Evolutionary conservation across 2,329 filamentous ascomycete species (phyloP).

Genomic region (Fusarium temperatum): DNA sequence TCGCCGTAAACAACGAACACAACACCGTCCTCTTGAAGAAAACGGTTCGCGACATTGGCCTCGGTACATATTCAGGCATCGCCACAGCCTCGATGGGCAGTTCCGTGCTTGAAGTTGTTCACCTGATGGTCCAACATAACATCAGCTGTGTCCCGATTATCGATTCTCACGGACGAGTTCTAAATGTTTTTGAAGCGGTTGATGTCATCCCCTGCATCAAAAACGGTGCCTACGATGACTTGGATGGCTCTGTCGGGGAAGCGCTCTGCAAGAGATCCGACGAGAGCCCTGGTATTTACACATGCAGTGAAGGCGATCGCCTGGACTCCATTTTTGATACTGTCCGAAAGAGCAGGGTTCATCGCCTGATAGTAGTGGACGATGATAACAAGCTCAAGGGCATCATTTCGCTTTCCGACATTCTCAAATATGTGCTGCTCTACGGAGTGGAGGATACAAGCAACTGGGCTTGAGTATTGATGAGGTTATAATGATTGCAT

Average conservation of each 20-base stretch:
- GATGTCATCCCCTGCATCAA: slow-evolving; percentile 97
- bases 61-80: slow-evolving; percentile 85
- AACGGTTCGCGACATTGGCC: slow-evolving; percentile 80
- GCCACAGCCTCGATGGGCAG: slow-evolving; percentile 88
- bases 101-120: slow-evolving; percentile 92
- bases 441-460: slow-evolving; percentile 72
- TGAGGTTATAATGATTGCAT: slow-evolving; percentile 39
- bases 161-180: slow-evolving; percentile 77
- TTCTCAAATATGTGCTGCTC: slow-evolving; percentile 91
- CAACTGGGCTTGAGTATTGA: slow-evolving; percentile 31
- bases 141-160: slow-evolving; percentile 96
- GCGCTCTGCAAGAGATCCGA: slow-evolving; percentile 86
- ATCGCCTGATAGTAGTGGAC: slow-evolving; percentile 92
- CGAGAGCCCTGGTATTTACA: slow-evolving; percentile 96
- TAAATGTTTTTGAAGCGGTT: slow-evolving; percentile 98
- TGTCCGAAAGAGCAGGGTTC: slow-evolving; percentile 92
- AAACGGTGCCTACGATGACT: slow-evolving; percentile 89
- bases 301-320: slow-evolving; percentile 89
- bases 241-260: slow-evolving; percentile 86
- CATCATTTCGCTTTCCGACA: slow-evolving; percentile 93
- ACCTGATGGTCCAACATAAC: slow-evolving; percentile 89
- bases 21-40: slow-evolving; percentile 91
- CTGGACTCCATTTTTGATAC: slow-evolving; percentile 97
- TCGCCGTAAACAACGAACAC: slow-evolving; percentile 88
- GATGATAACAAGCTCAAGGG: slow-evolving; percentile 87